A percentile compares a stretch with the other conserved stretches of the same genome.
Evolutionary conservation across 2,329 filamentous ascomycete species (phyloP).

Genomic region (Fusarium floridanum): DNA sequence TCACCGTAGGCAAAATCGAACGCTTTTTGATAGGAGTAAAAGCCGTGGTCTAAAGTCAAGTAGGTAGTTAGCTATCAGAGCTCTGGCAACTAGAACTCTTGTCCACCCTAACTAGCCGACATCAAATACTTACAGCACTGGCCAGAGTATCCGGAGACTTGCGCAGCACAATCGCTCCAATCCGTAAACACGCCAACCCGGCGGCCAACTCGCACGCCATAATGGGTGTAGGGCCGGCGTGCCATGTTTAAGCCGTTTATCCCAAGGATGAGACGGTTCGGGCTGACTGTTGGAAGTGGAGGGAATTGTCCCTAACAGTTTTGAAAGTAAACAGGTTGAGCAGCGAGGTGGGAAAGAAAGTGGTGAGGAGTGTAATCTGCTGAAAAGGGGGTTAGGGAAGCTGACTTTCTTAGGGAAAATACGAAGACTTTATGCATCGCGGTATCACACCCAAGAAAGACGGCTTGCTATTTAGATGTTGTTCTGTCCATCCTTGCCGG

Average conservation of each 20-base stretch:
- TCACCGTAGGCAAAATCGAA: too few species aligned
- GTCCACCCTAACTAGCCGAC: not conserved
- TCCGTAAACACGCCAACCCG: not conserved
- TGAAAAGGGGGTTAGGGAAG: not conserved
- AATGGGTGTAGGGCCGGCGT: not conserved
- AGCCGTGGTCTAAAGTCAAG: not conserved
- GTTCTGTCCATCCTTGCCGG: not conserved
- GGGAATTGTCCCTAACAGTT: not conserved
- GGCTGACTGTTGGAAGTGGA: not conserved
- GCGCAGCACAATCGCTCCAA: not conserved
- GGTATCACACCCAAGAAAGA: not conserved
- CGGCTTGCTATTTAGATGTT: not conserved
- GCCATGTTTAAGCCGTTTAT: not conserved
- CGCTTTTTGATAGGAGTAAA: not conserved
- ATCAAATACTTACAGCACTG: not conserved
- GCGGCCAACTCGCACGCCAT: not conserved
- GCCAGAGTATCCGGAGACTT: not conserved
- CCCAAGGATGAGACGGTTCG: not conserved
- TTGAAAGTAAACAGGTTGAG: not conserved
- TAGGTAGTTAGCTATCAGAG: not conserved
- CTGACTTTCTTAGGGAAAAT: not conserved
- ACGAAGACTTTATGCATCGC: not conserved
- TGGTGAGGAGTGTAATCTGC: not conserved
- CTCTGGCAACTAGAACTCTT: not conserved
- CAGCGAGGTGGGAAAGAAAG: not conserved